Evolutionary conservation across 306 rosid genomes (phyloP), one percentile per base, ranked within the genome.

Genomic region (Echinosophora koreensis): DNA sequence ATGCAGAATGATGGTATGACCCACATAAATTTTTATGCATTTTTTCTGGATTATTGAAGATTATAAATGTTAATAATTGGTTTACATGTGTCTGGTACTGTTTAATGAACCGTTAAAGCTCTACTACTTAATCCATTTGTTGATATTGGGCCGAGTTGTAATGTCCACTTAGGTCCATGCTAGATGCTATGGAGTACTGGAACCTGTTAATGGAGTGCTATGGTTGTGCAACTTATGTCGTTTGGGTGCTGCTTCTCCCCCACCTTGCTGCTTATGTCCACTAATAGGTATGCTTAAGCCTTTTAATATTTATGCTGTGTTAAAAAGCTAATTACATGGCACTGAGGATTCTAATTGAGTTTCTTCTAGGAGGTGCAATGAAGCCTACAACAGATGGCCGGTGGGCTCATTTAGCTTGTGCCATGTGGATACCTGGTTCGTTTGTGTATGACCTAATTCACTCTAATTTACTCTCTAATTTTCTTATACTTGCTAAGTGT

Each of bases 401-500:
- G 54, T 95, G 99, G 99, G 98, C 98, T 82, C 99, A 95, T 86
- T 85, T 95, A 77, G 97, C 99, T 66, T 95, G 99, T 87, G 99
- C 99, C 56, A 95, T 95, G 89, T 95, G 99, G 99, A 95, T 95
- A 86, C 99, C 99, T 74, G 99, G 99, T 95, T 71, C 8, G 91
- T 87, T 68, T 84, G 65, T 75, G 15, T 51, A 62, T 77, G 66
- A 44, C 82, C 38, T 38, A 59, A 44, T 75, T 75, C 60, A 44
- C 70, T 69, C 72, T 57, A 1, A 55, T 70, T 56, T 27, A 55
- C 28, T 27, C 51, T 62, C 46, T 58, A 35, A 38, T 59, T 46
- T 82, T 32, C 74, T 73, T 62, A 70, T 76, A 62, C 63, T 38
- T 82, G 42, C 85, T 82, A 76, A 87, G 35, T 56, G 78, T 78